A percentile compares a stretch with the other conserved stretches of the same genome.
Conservation (phyloP, 257 asterid genomes). For the Penstemon eatonii region DNA sequence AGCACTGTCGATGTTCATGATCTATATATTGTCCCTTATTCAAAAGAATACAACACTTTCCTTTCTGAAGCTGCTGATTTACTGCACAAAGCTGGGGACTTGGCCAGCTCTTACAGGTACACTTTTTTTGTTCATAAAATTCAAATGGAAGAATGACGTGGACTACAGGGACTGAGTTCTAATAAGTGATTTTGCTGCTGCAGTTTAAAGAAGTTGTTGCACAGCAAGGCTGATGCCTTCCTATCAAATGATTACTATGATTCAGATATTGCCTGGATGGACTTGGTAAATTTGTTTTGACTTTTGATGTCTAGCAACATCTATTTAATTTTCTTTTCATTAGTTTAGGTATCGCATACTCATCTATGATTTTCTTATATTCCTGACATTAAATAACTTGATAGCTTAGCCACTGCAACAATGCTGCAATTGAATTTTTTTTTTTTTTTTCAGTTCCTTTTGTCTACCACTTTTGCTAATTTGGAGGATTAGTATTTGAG, state of each 20-base stretch:
- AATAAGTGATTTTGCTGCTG: slow-evolving; percentile 32
- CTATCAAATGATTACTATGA: slow-evolving; percentile 91
- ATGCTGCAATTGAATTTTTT: neutral
- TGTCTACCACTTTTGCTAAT: no score
- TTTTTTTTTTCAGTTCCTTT: no score
- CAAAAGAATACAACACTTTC: slow-evolving; percentile 61
- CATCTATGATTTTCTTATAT: neutral
- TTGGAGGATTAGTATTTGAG: no score
- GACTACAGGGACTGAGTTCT: neutral
- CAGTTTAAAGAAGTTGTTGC: slow-evolving; percentile 90
- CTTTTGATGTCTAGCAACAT: slow-evolving; percentile 16
- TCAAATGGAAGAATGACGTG: neutral
- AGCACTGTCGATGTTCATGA: slow-evolving; percentile 48
- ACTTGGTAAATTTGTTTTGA: slow-evolving; percentile 64
- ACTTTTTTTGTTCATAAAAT: slow-evolving; percentile 18
- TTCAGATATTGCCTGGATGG: slow-evolving; percentile 99
- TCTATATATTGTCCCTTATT: slow-evolving; percentile 74
- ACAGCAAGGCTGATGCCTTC: slow-evolving; percentile 85
- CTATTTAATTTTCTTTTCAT: slow-evolving; percentile 16
- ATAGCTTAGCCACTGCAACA: slow-evolving; percentile 4
- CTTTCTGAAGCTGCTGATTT: slow-evolving; percentile 76
- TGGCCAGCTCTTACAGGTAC: slow-evolving; percentile 69
- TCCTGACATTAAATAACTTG: neutral
- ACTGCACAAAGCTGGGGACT: slow-evolving; percentile 80
- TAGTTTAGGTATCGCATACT: neutral